These are phyloP conservation scores for Didymella keratinophila DNA, from an alignment of 2,329 filamentous ascomycete genomes.

Conservation along the genomic window DNA sequence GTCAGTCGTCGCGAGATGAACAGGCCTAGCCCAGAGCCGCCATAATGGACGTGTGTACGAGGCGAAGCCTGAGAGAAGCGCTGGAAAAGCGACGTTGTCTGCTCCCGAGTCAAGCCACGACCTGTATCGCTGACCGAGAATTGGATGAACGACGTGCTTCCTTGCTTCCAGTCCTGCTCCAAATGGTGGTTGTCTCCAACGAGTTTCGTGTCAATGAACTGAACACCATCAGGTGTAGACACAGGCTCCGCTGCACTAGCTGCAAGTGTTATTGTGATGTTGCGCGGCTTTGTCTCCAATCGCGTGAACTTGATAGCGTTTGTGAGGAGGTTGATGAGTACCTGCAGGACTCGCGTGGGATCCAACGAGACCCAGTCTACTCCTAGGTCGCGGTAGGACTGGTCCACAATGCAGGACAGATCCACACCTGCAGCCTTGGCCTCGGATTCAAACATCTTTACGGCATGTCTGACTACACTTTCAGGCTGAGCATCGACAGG, in stretches of 20 bases:
- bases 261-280: slow-evolving; percentile 50
- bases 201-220: slow-evolving; percentile 38
- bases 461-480: slow-evolving; percentile 40
- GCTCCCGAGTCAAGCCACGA: slow-evolving; percentile 49
- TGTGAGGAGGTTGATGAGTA: slow-evolving; percentile 52
- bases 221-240: slow-evolving; percentile 40
- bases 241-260: slow-evolving; percentile 42
- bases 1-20: slow-evolving; percentile 45
- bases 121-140: slow-evolving; percentile 52
- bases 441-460: slow-evolving; percentile 52
- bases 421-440: slow-evolving; percentile 41
- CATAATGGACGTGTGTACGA: slow-evolving; percentile 50
- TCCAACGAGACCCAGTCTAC: slow-evolving; percentile 54
- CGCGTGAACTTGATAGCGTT: slow-evolving; percentile 57
- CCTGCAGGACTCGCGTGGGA: slow-evolving; percentile 51
- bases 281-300: slow-evolving; percentile 37
- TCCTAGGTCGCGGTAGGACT: slow-evolving; percentile 48
- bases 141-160: slow-evolving; percentile 40
- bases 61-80: slow-evolving; percentile 46
- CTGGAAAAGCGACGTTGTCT: slow-evolving; percentile 43
- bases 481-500: slow-evolving; percentile 51
- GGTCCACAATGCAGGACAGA: slow-evolving; percentile 42
- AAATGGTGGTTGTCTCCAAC: slow-evolving; percentile 31
- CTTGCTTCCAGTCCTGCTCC: slow-evolving; percentile 46
- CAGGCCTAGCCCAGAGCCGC: slow-evolving; percentile 48